Evolutionary conservation across 2,329 filamentous ascomycete species (phyloP).

Genomic region (Thermothelomyces thermophilus): DNA sequence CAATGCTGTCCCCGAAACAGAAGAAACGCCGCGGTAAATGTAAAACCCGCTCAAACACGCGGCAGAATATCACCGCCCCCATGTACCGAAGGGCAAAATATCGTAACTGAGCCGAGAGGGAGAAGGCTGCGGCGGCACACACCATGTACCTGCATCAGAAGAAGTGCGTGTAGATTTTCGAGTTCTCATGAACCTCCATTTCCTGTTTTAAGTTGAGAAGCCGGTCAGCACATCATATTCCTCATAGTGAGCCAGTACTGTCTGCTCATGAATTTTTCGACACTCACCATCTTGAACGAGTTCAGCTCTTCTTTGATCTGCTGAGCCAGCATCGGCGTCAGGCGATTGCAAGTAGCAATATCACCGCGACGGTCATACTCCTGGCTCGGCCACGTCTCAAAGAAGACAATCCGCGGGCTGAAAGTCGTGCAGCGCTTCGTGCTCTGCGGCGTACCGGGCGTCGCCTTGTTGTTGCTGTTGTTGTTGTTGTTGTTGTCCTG

Average conservation of each 20-base stretch:
- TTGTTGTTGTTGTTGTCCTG: constrained; percentile 72
- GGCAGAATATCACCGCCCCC: constrained; percentile 30
- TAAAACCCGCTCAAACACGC: constrained; percentile 48
- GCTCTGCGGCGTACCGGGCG: constrained; percentile 69
- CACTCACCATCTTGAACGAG: constrained; percentile 93
- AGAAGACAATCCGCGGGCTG: constrained; percentile 87
- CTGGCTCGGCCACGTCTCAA: constrained; percentile 91
- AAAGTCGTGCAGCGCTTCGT: constrained; percentile 64
- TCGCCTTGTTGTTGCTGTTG: too few species aligned
- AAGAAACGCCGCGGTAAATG: constrained; percentile 41
- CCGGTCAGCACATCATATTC: constrained; percentile 2
- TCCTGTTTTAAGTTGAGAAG: constrained; percentile 77
- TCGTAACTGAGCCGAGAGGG: constrained; percentile 27
- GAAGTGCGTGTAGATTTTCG: constrained; percentile 99
- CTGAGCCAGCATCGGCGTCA: constrained; percentile 94
- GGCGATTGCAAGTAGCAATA: constrained; percentile 92
- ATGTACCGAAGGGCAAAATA: constrained; percentile 24
- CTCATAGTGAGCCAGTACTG: background rate
- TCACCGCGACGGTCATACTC: constrained; percentile 96
- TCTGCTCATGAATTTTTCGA: rapidly evolving
- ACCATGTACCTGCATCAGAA: constrained; percentile 58
- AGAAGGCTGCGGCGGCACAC: constrained; percentile 20
- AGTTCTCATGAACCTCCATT: constrained; percentile 99
- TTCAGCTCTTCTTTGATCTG: constrained; percentile 99
- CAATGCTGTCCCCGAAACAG: constrained; percentile 44